Evolutionary conservation across 2,329 filamentous ascomycete species (phyloP).

Genomic region (Didymosphaeria variabile): DNA sequence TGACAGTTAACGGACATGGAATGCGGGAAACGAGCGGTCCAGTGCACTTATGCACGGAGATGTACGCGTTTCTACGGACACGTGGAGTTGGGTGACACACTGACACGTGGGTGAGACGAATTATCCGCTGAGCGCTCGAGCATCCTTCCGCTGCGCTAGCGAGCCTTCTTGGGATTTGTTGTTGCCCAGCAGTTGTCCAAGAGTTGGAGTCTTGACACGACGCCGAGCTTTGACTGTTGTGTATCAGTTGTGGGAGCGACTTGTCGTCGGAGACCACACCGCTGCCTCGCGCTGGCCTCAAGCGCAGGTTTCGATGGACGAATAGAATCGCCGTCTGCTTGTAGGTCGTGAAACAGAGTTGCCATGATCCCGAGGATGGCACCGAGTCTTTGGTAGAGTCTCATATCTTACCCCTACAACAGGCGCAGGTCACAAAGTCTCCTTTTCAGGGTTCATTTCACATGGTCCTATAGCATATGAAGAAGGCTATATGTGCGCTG

Average conservation of each 20-base stretch:
- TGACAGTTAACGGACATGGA: constrained; percentile 7
- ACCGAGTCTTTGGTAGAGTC: not conserved
- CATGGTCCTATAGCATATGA: not conserved
- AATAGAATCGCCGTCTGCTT: not conserved
- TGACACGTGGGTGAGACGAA: constrained; percentile 6
- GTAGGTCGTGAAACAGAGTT: not conserved
- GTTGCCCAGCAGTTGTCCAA: not conserved
- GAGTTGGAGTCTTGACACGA: not conserved
- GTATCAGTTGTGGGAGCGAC: not conserved
- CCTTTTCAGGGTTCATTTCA: not conserved
- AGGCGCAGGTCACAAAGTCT: not conserved
- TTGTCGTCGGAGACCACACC: not conserved
- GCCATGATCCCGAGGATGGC: not conserved
- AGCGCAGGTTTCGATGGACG: not conserved
- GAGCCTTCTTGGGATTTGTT: not conserved
- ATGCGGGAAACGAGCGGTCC: not conserved
- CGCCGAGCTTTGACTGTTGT: not conserved
- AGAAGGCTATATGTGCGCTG: not conserved
- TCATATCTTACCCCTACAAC: not conserved
- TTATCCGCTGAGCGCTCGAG: constrained; percentile 5
- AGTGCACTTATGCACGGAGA: constrained; percentile 11
- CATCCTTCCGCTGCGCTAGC: constrained; percentile 4
- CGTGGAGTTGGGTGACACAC: constrained; percentile 7
- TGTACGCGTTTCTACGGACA: constrained; percentile 4
- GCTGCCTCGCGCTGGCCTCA: not conserved